A percentile compares a stretch with the other conserved stretches of the same genome.
These are phyloP conservation scores for Aspergillus arachidicola DNA, from an alignment of 2,329 filamentous ascomycete genomes.

Conservation along the genomic window DNA sequence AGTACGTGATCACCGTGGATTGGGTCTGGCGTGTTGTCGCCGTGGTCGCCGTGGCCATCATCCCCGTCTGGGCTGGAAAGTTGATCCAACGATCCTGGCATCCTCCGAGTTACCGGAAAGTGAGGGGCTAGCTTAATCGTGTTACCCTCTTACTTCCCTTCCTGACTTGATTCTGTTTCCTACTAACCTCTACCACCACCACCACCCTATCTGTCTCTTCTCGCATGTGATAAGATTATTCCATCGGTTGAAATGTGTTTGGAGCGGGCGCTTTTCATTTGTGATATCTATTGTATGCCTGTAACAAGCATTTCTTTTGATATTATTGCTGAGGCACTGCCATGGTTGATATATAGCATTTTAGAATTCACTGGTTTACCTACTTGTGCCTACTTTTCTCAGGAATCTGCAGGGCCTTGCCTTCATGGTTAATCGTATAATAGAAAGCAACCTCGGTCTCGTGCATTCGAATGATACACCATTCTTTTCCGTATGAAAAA, in stretches of 20 bases:
- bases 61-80: slow-evolving; percentile 87
- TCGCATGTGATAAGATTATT: background rate
- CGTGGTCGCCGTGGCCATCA: slow-evolving; percentile 76
- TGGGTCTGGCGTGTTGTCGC: slow-evolving; percentile 88
- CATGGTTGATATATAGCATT: background rate
- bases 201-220: background rate
- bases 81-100: slow-evolving; percentile 80
- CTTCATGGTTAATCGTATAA: no score
- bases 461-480: background rate
- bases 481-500: background rate
- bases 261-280: slow-evolving; percentile 5
- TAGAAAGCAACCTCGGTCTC: no score
- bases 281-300: background rate
- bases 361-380: background rate
- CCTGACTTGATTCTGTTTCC: background rate
- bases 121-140: slow-evolving; percentile 49
- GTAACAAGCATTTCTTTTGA: background rate
- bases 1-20: slow-evolving; percentile 73
- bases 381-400: background rate
- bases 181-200: background rate
- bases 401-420: background rate
- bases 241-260: background rate
- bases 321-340: background rate
- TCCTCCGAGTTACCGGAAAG: slow-evolving; percentile 93
- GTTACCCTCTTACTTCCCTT: background rate